Percentiles rank a stretch among this genome's conserved stretches.
These are phyloP conservation scores for Carex parvula DNA, from an alignment of 176 grass and related monocot species.

Conservation along the genomic window DNA sequence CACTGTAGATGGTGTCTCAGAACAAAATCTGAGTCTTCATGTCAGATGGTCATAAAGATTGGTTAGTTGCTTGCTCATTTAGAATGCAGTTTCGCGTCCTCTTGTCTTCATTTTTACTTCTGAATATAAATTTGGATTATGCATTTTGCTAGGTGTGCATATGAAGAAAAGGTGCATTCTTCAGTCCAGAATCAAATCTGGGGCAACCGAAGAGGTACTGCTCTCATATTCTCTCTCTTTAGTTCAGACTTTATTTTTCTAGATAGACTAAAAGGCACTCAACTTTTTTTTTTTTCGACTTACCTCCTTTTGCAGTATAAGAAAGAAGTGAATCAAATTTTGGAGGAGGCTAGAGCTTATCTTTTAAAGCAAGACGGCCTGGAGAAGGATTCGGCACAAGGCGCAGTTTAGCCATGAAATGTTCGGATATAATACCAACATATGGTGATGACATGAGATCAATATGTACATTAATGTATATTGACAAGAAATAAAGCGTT, in stretches of 20 bases:
- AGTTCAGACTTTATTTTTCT: slow-evolving; percentile 33
- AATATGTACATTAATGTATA: not conserved
- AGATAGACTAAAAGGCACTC: not conserved
- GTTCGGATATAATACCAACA: not conserved
- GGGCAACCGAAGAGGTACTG: slow-evolving; percentile 77
- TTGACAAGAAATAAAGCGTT: not conserved
- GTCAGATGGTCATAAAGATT: slow-evolving; percentile 76
- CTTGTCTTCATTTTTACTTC: not conserved
- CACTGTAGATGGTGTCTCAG: slow-evolving; percentile 69
- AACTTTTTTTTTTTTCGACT: not conserved
- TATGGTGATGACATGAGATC: not conserved
- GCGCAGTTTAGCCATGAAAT: slow-evolving; percentile 35
- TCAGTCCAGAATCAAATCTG: slow-evolving; percentile 98
- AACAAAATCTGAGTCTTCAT: slow-evolving; percentile 55
- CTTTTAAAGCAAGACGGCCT: slow-evolving; percentile 33
- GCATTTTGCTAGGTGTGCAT: slow-evolving; percentile 58
- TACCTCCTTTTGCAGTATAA: slow-evolving; percentile 65
- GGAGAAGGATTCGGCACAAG: slow-evolving; percentile 32
- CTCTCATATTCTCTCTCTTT: slow-evolving; percentile 20
- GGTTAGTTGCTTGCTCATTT: slow-evolving; percentile 46
- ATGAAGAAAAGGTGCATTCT: slow-evolving; percentile 99
- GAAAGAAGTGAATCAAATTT: slow-evolving; percentile 72
- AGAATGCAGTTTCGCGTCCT: not conserved
- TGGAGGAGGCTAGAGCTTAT: slow-evolving; percentile 57
- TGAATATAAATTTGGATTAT: slow-evolving; percentile 25